Conservation (phyloP, 2,329 filamentous ascomycete genomes). For the Fusarium mundagurra region DNA sequence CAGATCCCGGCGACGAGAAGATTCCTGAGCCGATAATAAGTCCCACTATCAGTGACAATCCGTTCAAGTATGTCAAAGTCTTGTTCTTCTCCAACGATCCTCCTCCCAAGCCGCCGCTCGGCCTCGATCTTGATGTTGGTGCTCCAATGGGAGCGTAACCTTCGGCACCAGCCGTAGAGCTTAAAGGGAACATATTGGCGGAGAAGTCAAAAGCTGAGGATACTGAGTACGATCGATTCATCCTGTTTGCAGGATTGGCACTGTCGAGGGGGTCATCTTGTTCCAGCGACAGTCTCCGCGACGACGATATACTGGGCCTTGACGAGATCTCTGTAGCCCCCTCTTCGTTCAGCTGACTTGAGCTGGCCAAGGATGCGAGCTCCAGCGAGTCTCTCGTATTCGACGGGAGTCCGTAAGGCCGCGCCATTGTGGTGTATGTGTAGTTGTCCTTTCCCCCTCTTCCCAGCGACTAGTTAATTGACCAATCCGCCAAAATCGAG, state of each 20-base stretch:
- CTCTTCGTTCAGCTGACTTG: slow-evolving; percentile 65
- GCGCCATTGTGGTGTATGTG: slow-evolving; percentile 53
- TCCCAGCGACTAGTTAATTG: slow-evolving; percentile 7
- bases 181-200: slow-evolving; percentile 91
- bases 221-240: slow-evolving; percentile 81
- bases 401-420: slow-evolving; percentile 53
- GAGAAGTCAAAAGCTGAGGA: slow-evolving; percentile 96
- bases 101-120: slow-evolving; percentile 67
- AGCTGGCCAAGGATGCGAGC: slow-evolving; percentile 92
- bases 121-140: slow-evolving; percentile 65
- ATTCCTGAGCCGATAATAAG: slow-evolving; percentile 97
- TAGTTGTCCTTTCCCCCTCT: slow-evolving; percentile 11
- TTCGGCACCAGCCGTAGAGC: slow-evolving; percentile 75
- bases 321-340: slow-evolving; percentile 74
- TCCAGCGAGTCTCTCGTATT: slow-evolving; percentile 89
- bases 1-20: slow-evolving; percentile 92
- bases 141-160: slow-evolving; percentile 89
- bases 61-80: slow-evolving; percentile 93
- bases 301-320: slow-evolving; percentile 89
- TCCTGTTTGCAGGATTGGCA: slow-evolving; percentile 60
- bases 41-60: slow-evolving; percentile 88
- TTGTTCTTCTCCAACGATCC: slow-evolving; percentile 95
- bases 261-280: slow-evolving; percentile 81
- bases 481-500: background rate
- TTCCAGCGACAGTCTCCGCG: slow-evolving; percentile 82